Conservation (phyloP, 176 grass and related monocot species). For the Saccharum spontaneum region DNA sequence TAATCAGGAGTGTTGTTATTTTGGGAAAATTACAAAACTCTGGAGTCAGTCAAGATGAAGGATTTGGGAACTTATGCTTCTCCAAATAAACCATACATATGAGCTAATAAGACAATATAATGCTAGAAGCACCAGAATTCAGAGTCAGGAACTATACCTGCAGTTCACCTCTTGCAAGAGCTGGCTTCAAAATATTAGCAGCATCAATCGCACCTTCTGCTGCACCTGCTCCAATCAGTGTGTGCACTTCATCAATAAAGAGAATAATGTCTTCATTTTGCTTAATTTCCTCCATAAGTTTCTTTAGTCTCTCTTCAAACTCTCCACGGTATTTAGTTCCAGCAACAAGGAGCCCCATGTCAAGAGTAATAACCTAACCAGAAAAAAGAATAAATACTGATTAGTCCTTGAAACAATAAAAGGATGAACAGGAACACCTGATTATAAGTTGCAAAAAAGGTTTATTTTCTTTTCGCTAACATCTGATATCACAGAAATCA, state of each 20-base stretch:
- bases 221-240: conserved; percentile 97
- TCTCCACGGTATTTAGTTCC: conserved; percentile 99
- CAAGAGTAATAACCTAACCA: conserved; percentile 91
- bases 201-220: conserved; percentile 99
- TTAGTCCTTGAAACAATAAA: conserved; percentile 11
- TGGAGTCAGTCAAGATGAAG: neutral
- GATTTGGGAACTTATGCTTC: conserved; percentile 3
- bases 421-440: neutral
- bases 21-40: conserved; percentile 4
- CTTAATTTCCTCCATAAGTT: conserved; percentile 99
- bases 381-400: neutral
- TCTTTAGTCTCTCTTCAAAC: conserved; percentile 98
- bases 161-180: conserved; percentile 98
- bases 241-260: conserved; percentile 99
- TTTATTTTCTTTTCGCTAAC: neutral
- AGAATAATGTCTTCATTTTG: conserved; percentile 98
- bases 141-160: conserved; percentile 60
- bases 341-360: conserved; percentile 99
- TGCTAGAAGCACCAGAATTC: neutral
- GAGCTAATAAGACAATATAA: conserved; percentile 3
- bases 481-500: neutral
- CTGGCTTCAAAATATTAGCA: conserved; percentile 98
- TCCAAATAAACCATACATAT: neutral
- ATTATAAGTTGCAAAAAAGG: neutral
- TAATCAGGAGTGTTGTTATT: conserved; percentile 8